Conservation (phyloP, 2,329 filamentous ascomycete genomes). For the Botrytis porri region DNA sequence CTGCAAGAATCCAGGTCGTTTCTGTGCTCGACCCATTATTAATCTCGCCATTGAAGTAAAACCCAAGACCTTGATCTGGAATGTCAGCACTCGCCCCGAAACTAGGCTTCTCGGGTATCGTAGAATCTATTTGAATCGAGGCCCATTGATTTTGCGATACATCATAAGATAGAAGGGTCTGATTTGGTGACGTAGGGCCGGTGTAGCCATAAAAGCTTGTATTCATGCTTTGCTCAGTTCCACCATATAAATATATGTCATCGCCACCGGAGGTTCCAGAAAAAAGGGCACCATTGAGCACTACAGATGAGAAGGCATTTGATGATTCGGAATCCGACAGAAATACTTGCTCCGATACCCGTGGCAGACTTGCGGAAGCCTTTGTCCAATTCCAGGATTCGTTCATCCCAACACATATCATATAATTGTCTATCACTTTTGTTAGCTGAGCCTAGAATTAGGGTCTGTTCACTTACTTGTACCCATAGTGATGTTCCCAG, state of each 20-base stretch:
- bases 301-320: slow-evolving; percentile 9
- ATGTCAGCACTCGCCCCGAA: slow-evolving; percentile 20
- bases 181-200: slow-evolving; percentile 6
- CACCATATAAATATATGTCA: slow-evolving; percentile 25
- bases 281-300: slow-evolving; percentile 20
- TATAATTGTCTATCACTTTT: slow-evolving; percentile 18
- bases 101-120: slow-evolving; percentile 16
- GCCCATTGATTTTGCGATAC: slow-evolving; percentile 8
- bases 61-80: slow-evolving; percentile 23
- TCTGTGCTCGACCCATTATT: slow-evolving; percentile 14
- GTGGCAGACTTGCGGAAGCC: slow-evolving; percentile 10
- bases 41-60: slow-evolving; percentile 29
- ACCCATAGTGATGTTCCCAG: slow-evolving; percentile 15
- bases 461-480: slow-evolving; percentile 21
- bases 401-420: slow-evolving; percentile 22
- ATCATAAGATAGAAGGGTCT: slow-evolving; percentile 14
- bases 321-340: slow-evolving; percentile 15
- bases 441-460: background rate
- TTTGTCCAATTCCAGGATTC: slow-evolving; percentile 23
- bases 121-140: background rate
- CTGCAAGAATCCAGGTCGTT: background rate
- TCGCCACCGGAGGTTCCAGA: slow-evolving; percentile 9
- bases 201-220: slow-evolving; percentile 21
- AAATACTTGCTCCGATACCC: slow-evolving; percentile 14
- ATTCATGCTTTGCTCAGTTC: slow-evolving; percentile 22